Evolutionary conservation across 371 early-diverging fungal genomes (phyloP).

Genomic region (Actinomortierella ambigua): DNA sequence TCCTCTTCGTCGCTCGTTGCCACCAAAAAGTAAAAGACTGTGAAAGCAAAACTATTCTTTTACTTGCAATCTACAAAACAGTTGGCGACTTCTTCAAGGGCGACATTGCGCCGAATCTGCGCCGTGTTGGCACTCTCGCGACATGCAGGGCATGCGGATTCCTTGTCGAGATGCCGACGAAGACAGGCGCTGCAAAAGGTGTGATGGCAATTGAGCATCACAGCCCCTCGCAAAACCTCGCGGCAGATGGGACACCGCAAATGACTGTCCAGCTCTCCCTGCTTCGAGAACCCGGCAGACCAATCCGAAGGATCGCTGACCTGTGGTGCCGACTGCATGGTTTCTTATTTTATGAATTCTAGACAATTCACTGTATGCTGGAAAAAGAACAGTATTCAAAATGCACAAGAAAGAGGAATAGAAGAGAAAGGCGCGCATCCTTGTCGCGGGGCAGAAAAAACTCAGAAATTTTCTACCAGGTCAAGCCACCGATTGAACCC

Average conservation of each 20-base stretch:
- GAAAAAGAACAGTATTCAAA: no score
- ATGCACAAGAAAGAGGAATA: no score
- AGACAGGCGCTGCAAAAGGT: slow-evolving; percentile 73
- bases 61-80: slow-evolving; percentile 43
- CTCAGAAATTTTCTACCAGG: no score
- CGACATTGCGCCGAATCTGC: slow-evolving; percentile 50
- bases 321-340: background rate
- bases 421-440: no score
- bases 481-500: no score
- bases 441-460: no score
- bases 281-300: slow-evolving; percentile 44
- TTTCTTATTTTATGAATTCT: no score
- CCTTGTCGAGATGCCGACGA: slow-evolving; percentile 57
- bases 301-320: slow-evolving; percentile 63
- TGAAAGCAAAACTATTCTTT: no score
- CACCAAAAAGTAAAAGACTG: no score
- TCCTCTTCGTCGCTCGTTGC: no score
- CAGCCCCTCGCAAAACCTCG: slow-evolving; percentile 60
- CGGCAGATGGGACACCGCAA: slow-evolving; percentile 73
- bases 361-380: no score
- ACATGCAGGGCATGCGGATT: slow-evolving; percentile 63
- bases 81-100: slow-evolving; percentile 51
- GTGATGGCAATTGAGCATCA: slow-evolving; percentile 64
- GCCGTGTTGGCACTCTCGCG: slow-evolving; percentile 45
- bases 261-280: slow-evolving; percentile 60